Percentiles rank a stretch among this genome's conserved stretches.
These are phyloP conservation scores for Amaranthus cruentus DNA, from an alignment of 148 eudicot genomes.

Conservation along the genomic window DNA sequence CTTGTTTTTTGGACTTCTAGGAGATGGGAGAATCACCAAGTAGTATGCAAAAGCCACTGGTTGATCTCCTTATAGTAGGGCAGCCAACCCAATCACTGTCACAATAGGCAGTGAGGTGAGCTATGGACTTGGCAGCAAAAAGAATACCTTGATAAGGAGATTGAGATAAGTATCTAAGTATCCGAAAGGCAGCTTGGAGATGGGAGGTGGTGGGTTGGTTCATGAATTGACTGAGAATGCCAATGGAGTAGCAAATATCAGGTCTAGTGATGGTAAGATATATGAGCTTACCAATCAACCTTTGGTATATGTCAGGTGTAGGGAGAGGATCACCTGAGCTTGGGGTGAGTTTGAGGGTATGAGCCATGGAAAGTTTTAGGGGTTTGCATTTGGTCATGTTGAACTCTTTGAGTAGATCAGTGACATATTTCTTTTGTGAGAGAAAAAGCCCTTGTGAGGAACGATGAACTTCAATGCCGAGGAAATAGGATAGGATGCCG, in stretches of 20 bases:
- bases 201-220: background rate
- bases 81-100: background rate
- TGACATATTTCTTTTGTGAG: background rate
- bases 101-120: too few species aligned
- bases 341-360: background rate
- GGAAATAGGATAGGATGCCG: background rate
- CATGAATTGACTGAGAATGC: background rate
- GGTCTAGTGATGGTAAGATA: background rate
- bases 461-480: background rate
- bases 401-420: background rate
- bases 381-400: background rate
- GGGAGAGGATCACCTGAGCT: background rate
- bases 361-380: background rate
- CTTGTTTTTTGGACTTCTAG: background rate
- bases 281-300: background rate
- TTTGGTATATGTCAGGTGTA: background rate
- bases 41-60: background rate
- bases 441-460: background rate
- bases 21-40: background rate
- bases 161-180: background rate
- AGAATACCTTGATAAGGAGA: background rate
- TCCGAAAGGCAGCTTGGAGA: background rate
- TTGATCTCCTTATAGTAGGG: background rate
- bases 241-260: background rate
- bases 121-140: too few species aligned